Evolutionary conservation across 768 basidiomycete genomes (phyloP).

Genomic region (Boletus speciosus): DNA sequence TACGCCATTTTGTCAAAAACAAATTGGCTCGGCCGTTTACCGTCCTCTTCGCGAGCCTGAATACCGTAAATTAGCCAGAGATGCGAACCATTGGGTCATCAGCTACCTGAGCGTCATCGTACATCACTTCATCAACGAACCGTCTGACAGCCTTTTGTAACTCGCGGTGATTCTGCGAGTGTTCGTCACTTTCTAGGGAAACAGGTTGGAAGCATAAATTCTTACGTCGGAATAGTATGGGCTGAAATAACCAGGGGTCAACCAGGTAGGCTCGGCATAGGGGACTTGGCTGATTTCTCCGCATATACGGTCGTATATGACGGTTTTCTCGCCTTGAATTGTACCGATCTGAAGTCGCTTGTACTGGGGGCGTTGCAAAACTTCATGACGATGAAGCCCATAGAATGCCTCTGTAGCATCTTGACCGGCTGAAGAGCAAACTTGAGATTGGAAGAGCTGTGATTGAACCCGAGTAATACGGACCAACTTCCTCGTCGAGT

Average conservation of each 20-base stretch:
- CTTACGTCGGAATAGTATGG: constrained; percentile 69
- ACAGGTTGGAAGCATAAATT: not conserved
- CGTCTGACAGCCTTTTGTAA: constrained; percentile 48
- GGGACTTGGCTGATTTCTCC: constrained; percentile 75
- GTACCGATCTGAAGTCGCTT: constrained; percentile 71
- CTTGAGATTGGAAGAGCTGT: not conserved
- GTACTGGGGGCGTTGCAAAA: constrained; percentile 73
- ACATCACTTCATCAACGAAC: constrained; percentile 68
- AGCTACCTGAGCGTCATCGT: constrained; percentile 36
- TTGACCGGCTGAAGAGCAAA: constrained; percentile 56
- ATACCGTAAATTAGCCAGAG: constrained; percentile 10
- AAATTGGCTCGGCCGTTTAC: constrained; percentile 77
- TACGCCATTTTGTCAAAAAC: constrained; percentile 84
- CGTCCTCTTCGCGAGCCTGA: constrained; percentile 75
- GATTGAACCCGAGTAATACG: constrained; percentile 19
- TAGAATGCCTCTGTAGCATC: constrained; percentile 89
- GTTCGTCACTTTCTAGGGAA: constrained; percentile 5
- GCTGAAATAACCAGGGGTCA: constrained; percentile 61
- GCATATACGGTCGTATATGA: constrained; percentile 44
- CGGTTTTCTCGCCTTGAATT: constrained; percentile 57
- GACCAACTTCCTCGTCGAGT: constrained; percentile 74
- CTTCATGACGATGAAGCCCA: constrained; percentile 82
- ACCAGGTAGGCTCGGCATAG: constrained; percentile 87
- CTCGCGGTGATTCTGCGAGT: constrained; percentile 42
- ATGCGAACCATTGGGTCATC: constrained; percentile 3